Evolutionary conservation across 192 early-diverging fungal species (phyloP).

Genomic region (Coemansia sp.): DNA sequence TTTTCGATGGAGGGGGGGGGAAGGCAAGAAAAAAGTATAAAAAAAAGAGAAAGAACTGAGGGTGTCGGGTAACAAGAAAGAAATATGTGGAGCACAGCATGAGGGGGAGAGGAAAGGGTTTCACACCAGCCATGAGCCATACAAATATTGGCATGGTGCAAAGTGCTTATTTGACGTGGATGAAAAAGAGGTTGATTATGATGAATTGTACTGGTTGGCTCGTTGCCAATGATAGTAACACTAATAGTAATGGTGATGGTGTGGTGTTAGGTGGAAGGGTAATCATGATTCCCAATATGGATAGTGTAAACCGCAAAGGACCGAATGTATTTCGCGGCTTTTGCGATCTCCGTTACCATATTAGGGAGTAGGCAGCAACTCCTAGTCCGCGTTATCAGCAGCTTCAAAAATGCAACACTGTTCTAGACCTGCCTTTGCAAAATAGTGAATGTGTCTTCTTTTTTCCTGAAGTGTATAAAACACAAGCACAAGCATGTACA

Average conservation of each 20-base stretch:
- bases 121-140: constrained; percentile 1
- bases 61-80: not conserved
- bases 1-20: not conserved
- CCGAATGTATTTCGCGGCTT: not conserved
- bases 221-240: constrained; percentile 1
- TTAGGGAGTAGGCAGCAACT: too few relatives aligned
- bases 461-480: not conserved
- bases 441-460: not conserved
- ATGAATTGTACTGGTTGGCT: not conserved
- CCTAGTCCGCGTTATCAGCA: too few relatives aligned
- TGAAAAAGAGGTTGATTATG: not conserved
- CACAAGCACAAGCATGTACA: too few relatives aligned
- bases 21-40: not conserved
- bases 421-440: not conserved
- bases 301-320: constrained; percentile 8
- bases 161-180: not conserved
- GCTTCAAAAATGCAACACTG: too few relatives aligned
- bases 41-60: not conserved
- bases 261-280: constrained; percentile 10
- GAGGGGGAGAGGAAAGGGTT: not conserved
- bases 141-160: constrained; percentile 5
- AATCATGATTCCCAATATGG: constrained; percentile 29
- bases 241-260: not conserved
- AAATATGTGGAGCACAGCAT: constrained; percentile 3
- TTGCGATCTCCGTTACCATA: not conserved